Percentiles rank a stretch among this genome's conserved stretches.
Evolutionary conservation across 495 filamentous ascomycete genomes (phyloP).

Genomic region (Penicillium herquei): DNA sequence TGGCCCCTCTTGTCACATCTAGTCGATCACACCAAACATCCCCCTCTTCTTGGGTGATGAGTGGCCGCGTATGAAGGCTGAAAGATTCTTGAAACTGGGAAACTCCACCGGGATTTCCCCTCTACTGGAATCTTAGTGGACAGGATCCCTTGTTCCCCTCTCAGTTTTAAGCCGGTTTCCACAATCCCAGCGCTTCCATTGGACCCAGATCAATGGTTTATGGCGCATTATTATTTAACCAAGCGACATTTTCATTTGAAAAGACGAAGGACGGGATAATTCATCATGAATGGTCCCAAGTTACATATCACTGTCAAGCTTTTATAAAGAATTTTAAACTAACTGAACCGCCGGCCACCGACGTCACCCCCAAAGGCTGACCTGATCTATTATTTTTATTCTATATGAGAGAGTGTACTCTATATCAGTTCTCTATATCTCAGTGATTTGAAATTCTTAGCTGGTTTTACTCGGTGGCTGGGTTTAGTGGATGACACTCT

Average conservation of each 20-base stretch:
- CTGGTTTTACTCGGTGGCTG: no score
- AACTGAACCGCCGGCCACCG: no score
- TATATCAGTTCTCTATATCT: no score
- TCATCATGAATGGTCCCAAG: no score
- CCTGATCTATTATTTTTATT: no score
- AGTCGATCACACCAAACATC: constrained; percentile 1
- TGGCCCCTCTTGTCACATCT: constrained; percentile 26
- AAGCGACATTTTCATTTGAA: background rate
- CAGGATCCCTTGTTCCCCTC: background rate
- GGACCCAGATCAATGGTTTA: background rate
- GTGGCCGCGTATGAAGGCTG: background rate
- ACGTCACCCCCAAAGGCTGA: no score
- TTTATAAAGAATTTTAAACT: no score
- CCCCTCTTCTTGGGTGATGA: background rate
- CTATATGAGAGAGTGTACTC: no score
- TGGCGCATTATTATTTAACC: background rate
- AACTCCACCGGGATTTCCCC: background rate
- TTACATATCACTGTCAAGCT: background rate
- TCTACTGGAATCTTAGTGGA: background rate
- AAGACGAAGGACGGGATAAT: background rate
- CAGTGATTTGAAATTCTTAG: no score
- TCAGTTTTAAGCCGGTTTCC: background rate
- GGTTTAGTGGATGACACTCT: no score
- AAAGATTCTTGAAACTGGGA: background rate
- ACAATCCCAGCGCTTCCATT: background rate